phyloP scores from a whole-genome alignment of 2,329 filamentous ascomycete species.

The Huntiella decipiens region DNA sequence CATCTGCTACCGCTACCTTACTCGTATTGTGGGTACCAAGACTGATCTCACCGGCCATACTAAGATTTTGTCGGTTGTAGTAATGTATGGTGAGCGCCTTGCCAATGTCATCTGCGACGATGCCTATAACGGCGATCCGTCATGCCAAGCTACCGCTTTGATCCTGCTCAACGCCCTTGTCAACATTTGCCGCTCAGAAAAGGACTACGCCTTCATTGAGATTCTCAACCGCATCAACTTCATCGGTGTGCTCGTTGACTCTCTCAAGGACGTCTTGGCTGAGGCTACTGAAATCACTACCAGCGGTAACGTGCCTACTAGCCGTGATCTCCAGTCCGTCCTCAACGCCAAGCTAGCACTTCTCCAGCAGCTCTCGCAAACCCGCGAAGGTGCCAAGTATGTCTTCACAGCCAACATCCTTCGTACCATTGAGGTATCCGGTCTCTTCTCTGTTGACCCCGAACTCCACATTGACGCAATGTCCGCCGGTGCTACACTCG shows the following conservation, averaged over 20 bases:
- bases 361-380: constrained; percentile 68
- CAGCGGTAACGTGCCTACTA: constrained; percentile 19
- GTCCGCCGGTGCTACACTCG: constrained; percentile 41
- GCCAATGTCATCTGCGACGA: constrained; percentile 85
- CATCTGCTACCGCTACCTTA: constrained; percentile 74
- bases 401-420: constrained; percentile 85
- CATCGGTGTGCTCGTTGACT: constrained; percentile 74
- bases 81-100: constrained; percentile 51
- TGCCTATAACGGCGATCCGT: constrained; percentile 65
- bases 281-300: constrained; percentile 29
- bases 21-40: constrained; percentile 40
- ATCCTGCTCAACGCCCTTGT: constrained; percentile 67
- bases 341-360: constrained; percentile 60
- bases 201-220: constrained; percentile 58
- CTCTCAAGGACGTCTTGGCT: constrained; percentile 54
- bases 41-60: constrained; percentile 23
- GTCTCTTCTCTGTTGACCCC: constrained; percentile 77
- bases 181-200: constrained; percentile 50
- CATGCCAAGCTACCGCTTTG: constrained; percentile 68
- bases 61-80: constrained; percentile 55
- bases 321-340: constrained; percentile 29
- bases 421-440: constrained; percentile 57
- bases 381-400: constrained; percentile 62
- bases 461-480: constrained; percentile 53
- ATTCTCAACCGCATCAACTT: constrained; percentile 75